phyloP scores from a whole-genome alignment of 78 protist species.

The Mastigamoeba balamuthi region DNA sequence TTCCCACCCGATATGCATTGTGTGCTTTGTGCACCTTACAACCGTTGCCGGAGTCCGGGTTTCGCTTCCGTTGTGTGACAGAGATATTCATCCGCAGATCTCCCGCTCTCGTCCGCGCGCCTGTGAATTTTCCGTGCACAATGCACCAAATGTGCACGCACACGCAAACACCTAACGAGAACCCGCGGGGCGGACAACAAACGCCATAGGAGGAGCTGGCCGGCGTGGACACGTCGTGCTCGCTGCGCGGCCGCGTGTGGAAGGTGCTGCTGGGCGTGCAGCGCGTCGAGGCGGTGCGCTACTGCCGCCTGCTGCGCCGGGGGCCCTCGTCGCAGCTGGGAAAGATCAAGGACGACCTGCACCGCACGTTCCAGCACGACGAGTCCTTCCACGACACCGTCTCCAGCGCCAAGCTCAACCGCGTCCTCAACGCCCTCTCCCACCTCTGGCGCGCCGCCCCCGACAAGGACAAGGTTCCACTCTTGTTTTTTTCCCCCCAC shows the following conservation, averaged over 20 bases:
- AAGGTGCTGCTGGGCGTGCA: slow-evolving; percentile 23
- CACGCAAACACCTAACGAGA: too few species aligned
- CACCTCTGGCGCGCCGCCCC: background rate
- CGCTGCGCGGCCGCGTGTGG: slow-evolving; percentile 30
- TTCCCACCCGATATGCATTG: too few species aligned
- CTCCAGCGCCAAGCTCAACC: slow-evolving; percentile 14
- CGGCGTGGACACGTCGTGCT: too few species aligned
- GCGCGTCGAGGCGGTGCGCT: slow-evolving; percentile 1
- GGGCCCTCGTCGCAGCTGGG: slow-evolving; percentile 25
- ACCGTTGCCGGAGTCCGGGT: too few species aligned
- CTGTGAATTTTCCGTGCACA: too few species aligned
- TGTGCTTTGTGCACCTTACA: too few species aligned
- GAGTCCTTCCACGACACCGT: slow-evolving; percentile 18
- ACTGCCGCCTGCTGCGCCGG: slow-evolving; percentile 3
- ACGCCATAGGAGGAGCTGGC: too few species aligned
- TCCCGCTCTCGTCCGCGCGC: too few species aligned
- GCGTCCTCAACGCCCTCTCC: slow-evolving; percentile 28
- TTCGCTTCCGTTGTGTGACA: too few species aligned
- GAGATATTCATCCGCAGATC: too few species aligned
- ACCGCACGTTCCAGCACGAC: slow-evolving; percentile 29
- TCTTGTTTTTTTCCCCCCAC: background rate
- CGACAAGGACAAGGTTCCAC: background rate
- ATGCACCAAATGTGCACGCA: too few species aligned
- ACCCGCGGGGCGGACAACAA: too few species aligned
- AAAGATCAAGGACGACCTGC: slow-evolving; percentile 25